Percentiles rank a stretch among this genome's conserved stretches.
Evolutionary conservation across 345 rosid genomes (phyloP).

Genomic region (Citrus sp.): DNA sequence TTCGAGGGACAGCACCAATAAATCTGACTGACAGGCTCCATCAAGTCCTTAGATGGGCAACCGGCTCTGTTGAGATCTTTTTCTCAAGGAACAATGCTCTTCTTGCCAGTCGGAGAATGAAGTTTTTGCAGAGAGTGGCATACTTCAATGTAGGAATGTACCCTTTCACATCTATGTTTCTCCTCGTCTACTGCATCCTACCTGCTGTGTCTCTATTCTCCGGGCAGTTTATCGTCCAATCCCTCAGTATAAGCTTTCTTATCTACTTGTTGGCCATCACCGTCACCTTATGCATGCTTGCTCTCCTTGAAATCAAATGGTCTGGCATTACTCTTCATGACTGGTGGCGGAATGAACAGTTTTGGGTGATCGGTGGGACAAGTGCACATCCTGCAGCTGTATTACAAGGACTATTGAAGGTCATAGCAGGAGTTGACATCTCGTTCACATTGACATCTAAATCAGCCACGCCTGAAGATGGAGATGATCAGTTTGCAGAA

Average conservation of each 20-base stretch:
- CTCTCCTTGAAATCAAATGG: conserved; percentile 76
- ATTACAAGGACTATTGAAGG: conserved; percentile 67
- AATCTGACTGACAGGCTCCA: conserved; percentile 75
- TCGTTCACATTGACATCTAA: conserved; percentile 74
- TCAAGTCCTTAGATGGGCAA: conserved; percentile 88
- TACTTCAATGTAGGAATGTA: conserved; percentile 78
- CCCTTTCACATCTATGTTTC: conserved; percentile 78
- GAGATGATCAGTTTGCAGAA: conserved; percentile 64
- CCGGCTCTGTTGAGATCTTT: conserved; percentile 80
- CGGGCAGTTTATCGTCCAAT: conserved; percentile 70
- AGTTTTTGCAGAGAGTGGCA: conserved; percentile 64
- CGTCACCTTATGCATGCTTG: conserved; percentile 54
- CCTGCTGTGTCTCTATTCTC: conserved; percentile 70
- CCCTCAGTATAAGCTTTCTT: conserved; percentile 50
- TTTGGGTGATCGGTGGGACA: conserved; percentile 81
- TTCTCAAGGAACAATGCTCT: conserved; percentile 76
- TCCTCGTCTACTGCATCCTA: conserved; percentile 66
- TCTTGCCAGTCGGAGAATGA: conserved; percentile 56
- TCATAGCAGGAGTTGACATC: conserved; percentile 70
- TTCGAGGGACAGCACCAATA: conserved; percentile 75
- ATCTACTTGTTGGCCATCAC: conserved; percentile 57
- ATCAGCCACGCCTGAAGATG: conserved; percentile 61
- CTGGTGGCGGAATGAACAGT: conserved; percentile 87
- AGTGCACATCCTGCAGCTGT: conserved; percentile 86
- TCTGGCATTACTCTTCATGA: conserved; percentile 77